These are phyloP conservation scores for Solanum hybrid DNA, from an alignment of 305 asterid species.

Conservation along the genomic window DNA sequence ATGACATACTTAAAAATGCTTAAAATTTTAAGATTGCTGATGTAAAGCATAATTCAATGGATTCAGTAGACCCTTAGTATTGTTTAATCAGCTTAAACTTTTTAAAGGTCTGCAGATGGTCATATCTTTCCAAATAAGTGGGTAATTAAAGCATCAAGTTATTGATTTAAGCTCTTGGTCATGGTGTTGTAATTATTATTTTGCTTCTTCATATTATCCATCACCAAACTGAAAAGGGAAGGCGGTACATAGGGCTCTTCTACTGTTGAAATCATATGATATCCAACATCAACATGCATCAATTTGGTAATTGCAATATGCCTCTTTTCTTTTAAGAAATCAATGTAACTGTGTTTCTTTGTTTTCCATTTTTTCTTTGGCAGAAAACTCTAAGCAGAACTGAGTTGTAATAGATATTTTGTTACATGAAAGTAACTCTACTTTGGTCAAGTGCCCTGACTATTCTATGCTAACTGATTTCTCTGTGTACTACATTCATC, in stretches of 20 bases:
- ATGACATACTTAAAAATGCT: not conserved
- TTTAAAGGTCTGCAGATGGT: not conserved
- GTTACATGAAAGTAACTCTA: not conserved
- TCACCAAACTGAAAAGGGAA: not conserved
- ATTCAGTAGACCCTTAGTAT: not conserved
- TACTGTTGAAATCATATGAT: not conserved
- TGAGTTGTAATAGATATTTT: not conserved
- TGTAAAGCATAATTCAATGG: not conserved
- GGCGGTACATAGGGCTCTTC: not conserved
- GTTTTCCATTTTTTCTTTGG: not conserved
- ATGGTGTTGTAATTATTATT: not conserved
- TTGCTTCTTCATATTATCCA: not conserved
- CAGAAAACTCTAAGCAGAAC: not conserved
- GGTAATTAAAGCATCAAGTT: not conserved
- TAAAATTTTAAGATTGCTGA: not conserved
- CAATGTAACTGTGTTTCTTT: not conserved
- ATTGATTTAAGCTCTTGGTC: not conserved
- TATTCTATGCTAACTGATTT: not conserved
- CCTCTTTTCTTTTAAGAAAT: not conserved
- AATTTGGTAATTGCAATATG: not conserved
- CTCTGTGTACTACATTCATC: not conserved
- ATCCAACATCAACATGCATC: not conserved
- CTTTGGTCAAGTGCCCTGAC: not conserved
- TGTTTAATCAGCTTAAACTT: not conserved
- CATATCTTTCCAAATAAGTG: not conserved